Evolutionary conservation across 176 grass and related monocot genomes (phyloP), one percentile per base, ranked within the genome.

Genomic region (Oryza australiensis): DNA sequence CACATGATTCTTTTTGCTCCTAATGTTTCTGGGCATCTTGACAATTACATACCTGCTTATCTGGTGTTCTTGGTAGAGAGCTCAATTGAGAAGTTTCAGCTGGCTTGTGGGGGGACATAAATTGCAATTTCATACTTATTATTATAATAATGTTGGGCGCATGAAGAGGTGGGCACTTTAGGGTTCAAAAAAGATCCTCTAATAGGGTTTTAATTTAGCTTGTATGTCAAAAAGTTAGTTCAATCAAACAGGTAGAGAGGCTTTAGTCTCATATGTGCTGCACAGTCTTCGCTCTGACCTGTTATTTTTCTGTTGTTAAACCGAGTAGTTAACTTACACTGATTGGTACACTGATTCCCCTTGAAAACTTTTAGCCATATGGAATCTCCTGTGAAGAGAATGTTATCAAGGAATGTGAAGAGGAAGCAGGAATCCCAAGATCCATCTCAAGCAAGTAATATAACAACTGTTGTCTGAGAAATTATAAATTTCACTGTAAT

Each of bases 361-460:
- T 62, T 86, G 46, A 24, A 23, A 64, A 42, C 13, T 78, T 82
- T 51, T 78, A 97, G 95, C 95, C 95, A 74, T 76, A 92, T 72
- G 92, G 90, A 83, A 98, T 98, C 27, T 90, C 92, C 22, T 94
- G 95, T 84, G 92, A 90, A 80, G 88, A 91, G 43, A 98, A 98
- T 70, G 48, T 93, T 63, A 84, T 92, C 68, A 98, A 98, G 82
- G 95, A 98, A 88, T 98, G 95, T 72, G 92, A 93, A 81, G 92
- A 97, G 84, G 95, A 98, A 93, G 95, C 92, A 26, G 95, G 95
- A 87, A 98, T 98, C 59, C 78, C 90, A 49, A 90, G 86, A 89
- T 92, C 88, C 57, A 75, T 98, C 23, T 91, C 95, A 84, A 89
- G 79, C 67, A 77, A 84, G 92, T 98, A 91, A 91, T 64, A 64